A percentile compares a stretch with the other conserved stretches of the same genome.
These are phyloP conservation scores for Trypanosoma scelopori DNA, from an alignment of 208 protist genomes.

Conservation along the genomic window DNA sequence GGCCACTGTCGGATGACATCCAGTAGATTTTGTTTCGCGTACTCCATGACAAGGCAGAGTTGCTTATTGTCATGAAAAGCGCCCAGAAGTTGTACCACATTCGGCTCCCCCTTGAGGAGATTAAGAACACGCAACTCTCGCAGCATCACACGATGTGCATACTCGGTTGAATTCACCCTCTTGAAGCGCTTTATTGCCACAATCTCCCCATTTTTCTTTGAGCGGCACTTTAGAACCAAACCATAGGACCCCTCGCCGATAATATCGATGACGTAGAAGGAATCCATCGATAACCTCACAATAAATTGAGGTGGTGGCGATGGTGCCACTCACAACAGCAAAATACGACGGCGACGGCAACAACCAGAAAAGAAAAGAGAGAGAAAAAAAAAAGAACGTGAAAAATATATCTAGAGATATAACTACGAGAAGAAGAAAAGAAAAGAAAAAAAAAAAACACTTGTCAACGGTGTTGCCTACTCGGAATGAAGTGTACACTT, in stretches of 20 bases:
- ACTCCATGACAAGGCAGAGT: slow-evolving; percentile 96
- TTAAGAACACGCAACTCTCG: slow-evolving; percentile 92
- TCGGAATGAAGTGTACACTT: no score
- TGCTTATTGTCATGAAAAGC: slow-evolving; percentile 81
- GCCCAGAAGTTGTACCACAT: slow-evolving; percentile 91
- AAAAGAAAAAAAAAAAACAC: no score
- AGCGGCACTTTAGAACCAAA: slow-evolving; percentile 89
- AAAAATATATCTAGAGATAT: no score
- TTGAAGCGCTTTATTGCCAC: slow-evolving; percentile 97
- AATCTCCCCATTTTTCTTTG: slow-evolving; percentile 72
- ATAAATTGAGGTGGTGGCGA: background rate
- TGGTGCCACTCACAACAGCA: background rate
- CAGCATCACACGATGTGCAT: slow-evolving; percentile 87
- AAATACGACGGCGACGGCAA: no score
- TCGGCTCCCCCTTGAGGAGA: slow-evolving; percentile 82
- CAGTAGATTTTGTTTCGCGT: slow-evolving; percentile 85
- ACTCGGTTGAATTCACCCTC: slow-evolving; percentile 83
- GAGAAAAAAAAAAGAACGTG: slow-evolving; percentile 21
- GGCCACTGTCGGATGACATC: slow-evolving; percentile 77
- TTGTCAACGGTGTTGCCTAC: no score
- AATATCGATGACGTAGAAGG: slow-evolving; percentile 67
- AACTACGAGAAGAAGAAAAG: no score
- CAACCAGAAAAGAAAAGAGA: background rate
- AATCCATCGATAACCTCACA: slow-evolving; percentile 44
- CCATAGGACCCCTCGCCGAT: slow-evolving; percentile 96